Evolutionary conservation across 106 monocot species (phyloP).

Genomic region (Platanthera zijinensis): DNA sequence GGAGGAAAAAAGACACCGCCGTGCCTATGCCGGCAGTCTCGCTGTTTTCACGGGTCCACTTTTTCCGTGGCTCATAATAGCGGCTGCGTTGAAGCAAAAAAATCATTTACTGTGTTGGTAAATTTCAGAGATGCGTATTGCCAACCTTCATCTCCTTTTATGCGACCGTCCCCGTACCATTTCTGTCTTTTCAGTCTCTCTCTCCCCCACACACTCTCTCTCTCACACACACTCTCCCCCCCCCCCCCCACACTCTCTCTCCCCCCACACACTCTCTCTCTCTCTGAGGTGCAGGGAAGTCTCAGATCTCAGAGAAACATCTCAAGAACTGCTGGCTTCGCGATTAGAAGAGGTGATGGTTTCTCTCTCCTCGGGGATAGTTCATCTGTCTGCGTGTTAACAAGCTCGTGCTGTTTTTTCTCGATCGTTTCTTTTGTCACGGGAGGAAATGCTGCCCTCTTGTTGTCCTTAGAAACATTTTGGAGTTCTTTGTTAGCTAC

Average conservation of each 20-base stretch:
- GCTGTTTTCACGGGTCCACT: background rate
- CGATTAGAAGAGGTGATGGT: background rate
- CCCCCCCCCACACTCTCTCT: no score
- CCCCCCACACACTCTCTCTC: no score
- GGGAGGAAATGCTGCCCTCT: background rate
- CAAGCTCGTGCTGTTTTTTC: background rate
- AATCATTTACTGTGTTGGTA: background rate
- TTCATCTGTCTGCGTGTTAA: background rate
- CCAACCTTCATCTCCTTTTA: background rate
- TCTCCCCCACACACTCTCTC: background rate
- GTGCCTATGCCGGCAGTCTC: background rate
- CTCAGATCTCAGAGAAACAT: background rate
- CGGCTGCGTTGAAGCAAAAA: background rate
- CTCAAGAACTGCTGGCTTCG: background rate
- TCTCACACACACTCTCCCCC: background rate
- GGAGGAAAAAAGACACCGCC: background rate
- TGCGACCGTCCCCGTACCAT: background rate
- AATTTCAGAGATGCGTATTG: background rate
- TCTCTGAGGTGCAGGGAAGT: background rate
- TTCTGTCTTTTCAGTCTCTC: background rate
- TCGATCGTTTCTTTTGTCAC: background rate
- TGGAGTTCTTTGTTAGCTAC: slow-evolving; percentile 1
- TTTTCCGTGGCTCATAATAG: background rate
- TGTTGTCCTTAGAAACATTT: background rate
- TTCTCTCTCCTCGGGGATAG: background rate